A percentile compares a stretch with the other conserved stretches of the same genome.
Evolutionary conservation across 1,284 basidiomycete genomes (phyloP).

Genomic region (Fistulina hepatica): DNA sequence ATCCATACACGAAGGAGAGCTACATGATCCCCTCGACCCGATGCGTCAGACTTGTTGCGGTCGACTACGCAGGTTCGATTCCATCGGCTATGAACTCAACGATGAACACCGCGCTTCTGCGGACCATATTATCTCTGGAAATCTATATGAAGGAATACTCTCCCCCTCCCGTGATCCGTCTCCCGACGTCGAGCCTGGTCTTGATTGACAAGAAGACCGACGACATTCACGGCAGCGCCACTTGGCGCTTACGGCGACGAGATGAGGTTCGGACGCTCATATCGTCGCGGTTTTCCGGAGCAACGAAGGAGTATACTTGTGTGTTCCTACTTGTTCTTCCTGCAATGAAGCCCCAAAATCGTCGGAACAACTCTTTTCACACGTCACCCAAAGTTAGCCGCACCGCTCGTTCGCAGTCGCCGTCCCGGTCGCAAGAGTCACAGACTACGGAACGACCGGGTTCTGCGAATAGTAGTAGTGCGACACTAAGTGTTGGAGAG

Average conservation of each 20-base stretch:
- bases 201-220: slow-evolving; percentile 41
- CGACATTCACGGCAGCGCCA: slow-evolving; percentile 23
- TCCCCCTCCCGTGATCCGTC: slow-evolving; percentile 53
- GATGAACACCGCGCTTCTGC: slow-evolving; percentile 71
- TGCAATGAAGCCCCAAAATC: too few species aligned
- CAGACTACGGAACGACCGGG: too few species aligned
- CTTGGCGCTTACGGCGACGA: slow-evolving; percentile 49
- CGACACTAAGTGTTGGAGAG: neutral
- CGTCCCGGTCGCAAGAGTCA: too few species aligned
- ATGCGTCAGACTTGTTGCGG: slow-evolving; percentile 79
- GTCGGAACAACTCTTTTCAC: too few species aligned
- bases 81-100: slow-evolving; percentile 82
- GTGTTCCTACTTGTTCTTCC: neutral
- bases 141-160: slow-evolving; percentile 51
- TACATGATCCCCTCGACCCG: slow-evolving; percentile 92
- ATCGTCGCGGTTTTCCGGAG: slow-evolving; percentile 36
- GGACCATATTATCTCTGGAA: slow-evolving; percentile 63
- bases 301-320: slow-evolving; percentile 33
- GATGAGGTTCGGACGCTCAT: slow-evolving; percentile 48
- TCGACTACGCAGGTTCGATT: slow-evolving; percentile 84
- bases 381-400: neutral
- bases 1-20: slow-evolving; percentile 92
- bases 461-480: neutral
- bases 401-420: neutral
- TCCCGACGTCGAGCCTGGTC: slow-evolving; percentile 52